Evolutionary conservation across 306 rosid species (phyloP).

Genomic region (Begonia loranthoides): DNA sequence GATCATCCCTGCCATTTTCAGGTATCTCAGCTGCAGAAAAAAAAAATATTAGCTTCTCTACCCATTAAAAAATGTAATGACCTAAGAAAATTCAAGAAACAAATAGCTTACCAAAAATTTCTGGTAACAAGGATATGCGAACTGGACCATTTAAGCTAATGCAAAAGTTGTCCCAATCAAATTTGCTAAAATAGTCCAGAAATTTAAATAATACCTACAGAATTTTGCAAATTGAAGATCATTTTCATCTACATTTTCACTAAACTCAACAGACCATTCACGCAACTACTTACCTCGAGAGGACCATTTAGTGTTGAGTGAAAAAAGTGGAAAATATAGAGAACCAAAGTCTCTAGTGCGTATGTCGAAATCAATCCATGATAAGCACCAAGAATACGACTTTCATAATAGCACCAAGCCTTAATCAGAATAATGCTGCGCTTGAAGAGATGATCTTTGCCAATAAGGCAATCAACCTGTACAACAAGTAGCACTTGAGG

Average conservation of each 20-base stretch:
- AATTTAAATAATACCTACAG: constrained; percentile 69
- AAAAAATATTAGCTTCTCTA: background rate
- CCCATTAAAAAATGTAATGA: no score
- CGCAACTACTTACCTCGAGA: constrained; percentile 45
- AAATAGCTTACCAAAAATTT: constrained; percentile 44
- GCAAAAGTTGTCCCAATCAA: constrained; percentile 83
- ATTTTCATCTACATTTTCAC: background rate
- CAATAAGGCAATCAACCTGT: constrained; percentile 66
- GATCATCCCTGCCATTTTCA: constrained; percentile 43
- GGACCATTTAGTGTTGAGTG: constrained; percentile 63
- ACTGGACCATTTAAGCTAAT: constrained; percentile 80
- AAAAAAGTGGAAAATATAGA: constrained; percentile 68
- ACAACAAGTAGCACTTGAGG: constrained; percentile 6
- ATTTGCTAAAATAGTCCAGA: constrained; percentile 78
- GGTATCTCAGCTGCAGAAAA: constrained; percentile 42
- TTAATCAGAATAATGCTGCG: constrained; percentile 73
- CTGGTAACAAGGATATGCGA: constrained; percentile 51
- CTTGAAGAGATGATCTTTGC: constrained; percentile 69
- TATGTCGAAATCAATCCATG: constrained; percentile 87
- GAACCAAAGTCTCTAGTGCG: constrained; percentile 80
- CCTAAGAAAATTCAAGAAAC: background rate
- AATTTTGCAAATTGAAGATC: background rate
- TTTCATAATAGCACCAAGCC: constrained; percentile 94
- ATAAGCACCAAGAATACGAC: constrained; percentile 84
- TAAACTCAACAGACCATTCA: background rate